Base-by-base conservation (phyloP, 1,284 basidiomycete species). In the Ganoderma meredithae region DNA sequence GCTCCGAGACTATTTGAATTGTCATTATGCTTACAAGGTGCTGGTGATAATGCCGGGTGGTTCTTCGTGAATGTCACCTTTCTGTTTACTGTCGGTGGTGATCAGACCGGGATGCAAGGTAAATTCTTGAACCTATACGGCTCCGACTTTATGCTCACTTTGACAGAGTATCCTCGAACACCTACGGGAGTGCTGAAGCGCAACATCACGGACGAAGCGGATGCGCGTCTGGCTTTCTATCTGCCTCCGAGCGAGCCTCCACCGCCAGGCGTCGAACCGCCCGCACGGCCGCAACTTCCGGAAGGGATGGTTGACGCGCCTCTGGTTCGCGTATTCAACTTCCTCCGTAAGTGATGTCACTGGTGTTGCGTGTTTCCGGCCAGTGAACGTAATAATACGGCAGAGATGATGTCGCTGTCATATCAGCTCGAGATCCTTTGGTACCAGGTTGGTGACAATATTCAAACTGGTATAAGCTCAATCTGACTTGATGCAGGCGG, bases 361-460 rank as follows among this genome's bases (percentile, higher is more conserved):
- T 44, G 25, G 39, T 25, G 13, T 39, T 12, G 4, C 53, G 70
- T 71, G 31, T 8, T 39, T 52, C 36, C 2, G 27, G 44, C 19
- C 61, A 56, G 58, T 36, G 22, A n/a, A 63, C 6, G 19, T 31
- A 3, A 55, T 33, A 58, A 47, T 49, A 33, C 43, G 53, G 27
- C 73, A 95, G 93, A 95, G 77, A 91, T 93, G 83, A 93, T 95
- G 87, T 92, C 93, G 1, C 79, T 95, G 66, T 92, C 93, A 2
- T 95, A 95, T 78, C 93, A 95, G 75, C 83, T 95, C 12, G 94
- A 94, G 78, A 92, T 95, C 71, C 77, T 95, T 56, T 90, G 90
- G 83, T 92, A 89, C 74, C 93, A 95, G 81, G 92, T 90, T 71
- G 39, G 81, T 56, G n/a, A 40, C 40, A 43, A 39, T 13, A 5